Evolutionary conservation across 805 yeast genomes (phyloP).

Genomic region (Yamadazyma olivae): DNA sequence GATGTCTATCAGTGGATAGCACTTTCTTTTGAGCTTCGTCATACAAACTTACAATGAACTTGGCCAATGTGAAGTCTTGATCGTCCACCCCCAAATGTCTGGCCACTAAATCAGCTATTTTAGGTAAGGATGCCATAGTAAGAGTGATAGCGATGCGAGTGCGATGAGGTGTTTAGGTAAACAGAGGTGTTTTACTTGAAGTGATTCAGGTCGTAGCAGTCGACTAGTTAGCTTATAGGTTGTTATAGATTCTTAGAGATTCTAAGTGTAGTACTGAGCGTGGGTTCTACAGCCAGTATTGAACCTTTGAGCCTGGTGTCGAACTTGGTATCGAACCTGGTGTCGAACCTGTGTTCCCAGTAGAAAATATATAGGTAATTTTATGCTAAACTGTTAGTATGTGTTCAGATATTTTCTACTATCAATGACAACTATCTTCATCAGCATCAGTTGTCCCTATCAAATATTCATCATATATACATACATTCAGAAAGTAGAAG

Average conservation of each 20-base stretch:
- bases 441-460: conserved; percentile 16
- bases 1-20: background rate
- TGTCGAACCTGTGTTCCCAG: no score
- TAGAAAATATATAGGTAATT: no score
- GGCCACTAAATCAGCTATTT: conserved; percentile 1
- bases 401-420: conserved; percentile 12
- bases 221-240: no score
- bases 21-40: conserved; percentile 2
- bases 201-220: no score
- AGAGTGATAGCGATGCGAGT: no score
- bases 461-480: conserved; percentile 12
- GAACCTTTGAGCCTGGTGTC: no score
- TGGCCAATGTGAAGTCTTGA: conserved; percentile 6
- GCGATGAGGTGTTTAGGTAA: conserved; percentile 11
- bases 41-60: conserved; percentile 10
- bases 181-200: no score
- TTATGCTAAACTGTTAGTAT: conserved; percentile 5
- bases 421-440: conserved; percentile 14
- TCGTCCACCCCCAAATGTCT: conserved; percentile 10
- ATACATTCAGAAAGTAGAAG: no score
- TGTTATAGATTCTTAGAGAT: no score
- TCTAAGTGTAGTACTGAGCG: no score
- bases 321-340: no score
- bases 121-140: conserved; percentile 2
- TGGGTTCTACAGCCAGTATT: no score